These are phyloP conservation scores for Phytophthora ramorum DNA, from an alignment of 352 stramenopile species.

Conservation along the genomic window DNA sequence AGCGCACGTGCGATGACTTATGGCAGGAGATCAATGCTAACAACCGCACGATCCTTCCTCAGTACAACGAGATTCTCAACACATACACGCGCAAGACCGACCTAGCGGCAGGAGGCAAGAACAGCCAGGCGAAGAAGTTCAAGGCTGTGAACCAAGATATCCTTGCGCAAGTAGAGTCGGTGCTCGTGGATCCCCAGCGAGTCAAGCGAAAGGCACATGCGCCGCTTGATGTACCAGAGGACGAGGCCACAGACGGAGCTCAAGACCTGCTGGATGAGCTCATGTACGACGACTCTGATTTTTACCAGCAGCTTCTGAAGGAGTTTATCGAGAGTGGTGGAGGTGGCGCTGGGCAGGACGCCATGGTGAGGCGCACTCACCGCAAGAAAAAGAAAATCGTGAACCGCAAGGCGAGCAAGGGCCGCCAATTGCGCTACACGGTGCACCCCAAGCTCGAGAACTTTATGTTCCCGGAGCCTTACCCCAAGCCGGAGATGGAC, in stretches of 20 bases:
- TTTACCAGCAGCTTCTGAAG: constrained; percentile 91
- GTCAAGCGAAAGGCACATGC: constrained; percentile 88
- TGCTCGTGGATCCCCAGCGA: constrained; percentile 82
- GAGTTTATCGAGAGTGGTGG: constrained; percentile 88
- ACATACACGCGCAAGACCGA: constrained; percentile 80
- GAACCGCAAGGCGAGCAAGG: constrained; percentile 91
- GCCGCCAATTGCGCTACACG: constrained; percentile 81
- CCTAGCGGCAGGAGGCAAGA: constrained; percentile 54
- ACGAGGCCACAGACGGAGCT: constrained; percentile 38
- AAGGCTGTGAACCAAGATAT: constrained; percentile 91
- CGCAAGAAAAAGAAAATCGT: constrained; percentile 89
- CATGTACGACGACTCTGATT: constrained; percentile 90
- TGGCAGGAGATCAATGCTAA: constrained; percentile 57
- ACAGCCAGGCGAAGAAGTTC: constrained; percentile 84
- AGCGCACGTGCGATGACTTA: constrained; percentile 59
- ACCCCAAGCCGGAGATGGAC: constrained; percentile 79
- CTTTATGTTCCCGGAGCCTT: constrained; percentile 91
- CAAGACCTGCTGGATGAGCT: constrained; percentile 77
- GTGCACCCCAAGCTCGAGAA: constrained; percentile 91
- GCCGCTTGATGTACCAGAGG: constrained; percentile 45
- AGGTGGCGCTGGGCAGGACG: constrained; percentile 53
- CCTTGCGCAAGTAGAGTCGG: constrained; percentile 82
- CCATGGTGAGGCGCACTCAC: constrained; percentile 61
- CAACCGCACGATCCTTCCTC: constrained; percentile 60
- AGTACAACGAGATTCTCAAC: constrained; percentile 89